Percentiles rank a stretch among this genome's conserved stretches.
Conservation (phyloP, 1,284 basidiomycete genomes). For the Pseudozyma thailandica region DNA sequence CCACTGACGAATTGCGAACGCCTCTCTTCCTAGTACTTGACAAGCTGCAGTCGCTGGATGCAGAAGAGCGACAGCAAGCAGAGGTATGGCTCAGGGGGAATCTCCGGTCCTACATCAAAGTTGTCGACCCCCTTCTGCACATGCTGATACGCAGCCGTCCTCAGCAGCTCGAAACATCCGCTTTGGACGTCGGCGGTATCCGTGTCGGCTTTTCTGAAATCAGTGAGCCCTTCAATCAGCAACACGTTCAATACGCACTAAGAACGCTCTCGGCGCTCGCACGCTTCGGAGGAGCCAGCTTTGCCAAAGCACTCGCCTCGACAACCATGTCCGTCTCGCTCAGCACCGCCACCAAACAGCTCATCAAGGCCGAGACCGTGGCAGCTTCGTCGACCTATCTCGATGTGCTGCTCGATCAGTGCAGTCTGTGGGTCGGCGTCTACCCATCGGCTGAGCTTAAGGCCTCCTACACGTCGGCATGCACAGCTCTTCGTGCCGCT, state of each 20-base stretch:
- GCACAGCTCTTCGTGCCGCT: constrained; percentile 74
- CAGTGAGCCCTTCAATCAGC: constrained; percentile 80
- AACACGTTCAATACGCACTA: constrained; percentile 75
- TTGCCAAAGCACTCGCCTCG: constrained; percentile 69
- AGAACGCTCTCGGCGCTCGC: constrained; percentile 82
- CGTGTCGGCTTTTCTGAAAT: constrained; percentile 70
- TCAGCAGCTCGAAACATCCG: background rate
- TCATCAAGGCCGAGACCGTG: constrained; percentile 13
- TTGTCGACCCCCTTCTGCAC: constrained; percentile 55
- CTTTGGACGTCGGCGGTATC: constrained; percentile 11
- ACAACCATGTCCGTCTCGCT: constrained; percentile 26
- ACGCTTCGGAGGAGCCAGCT: constrained; percentile 87
- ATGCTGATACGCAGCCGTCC: constrained; percentile 32
- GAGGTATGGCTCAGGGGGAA: constrained; percentile 59
- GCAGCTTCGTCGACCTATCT: constrained; percentile 15
- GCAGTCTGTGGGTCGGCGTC: constrained; percentile 35
- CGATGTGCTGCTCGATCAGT: constrained; percentile 41
- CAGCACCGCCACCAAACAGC: constrained; percentile 24
- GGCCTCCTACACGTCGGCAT: background rate
- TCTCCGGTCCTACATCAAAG: constrained; percentile 48
- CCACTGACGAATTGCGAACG: constrained; percentile 62
- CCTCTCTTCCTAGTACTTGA: constrained; percentile 90
- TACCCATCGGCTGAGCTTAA: constrained; percentile 18
- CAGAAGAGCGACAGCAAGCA: constrained; percentile 42
- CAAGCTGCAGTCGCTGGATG: constrained; percentile 71